Conservation (phyloP, 1,284 basidiomycete species). For the Cutaneotrichosporon sp. region DNA sequence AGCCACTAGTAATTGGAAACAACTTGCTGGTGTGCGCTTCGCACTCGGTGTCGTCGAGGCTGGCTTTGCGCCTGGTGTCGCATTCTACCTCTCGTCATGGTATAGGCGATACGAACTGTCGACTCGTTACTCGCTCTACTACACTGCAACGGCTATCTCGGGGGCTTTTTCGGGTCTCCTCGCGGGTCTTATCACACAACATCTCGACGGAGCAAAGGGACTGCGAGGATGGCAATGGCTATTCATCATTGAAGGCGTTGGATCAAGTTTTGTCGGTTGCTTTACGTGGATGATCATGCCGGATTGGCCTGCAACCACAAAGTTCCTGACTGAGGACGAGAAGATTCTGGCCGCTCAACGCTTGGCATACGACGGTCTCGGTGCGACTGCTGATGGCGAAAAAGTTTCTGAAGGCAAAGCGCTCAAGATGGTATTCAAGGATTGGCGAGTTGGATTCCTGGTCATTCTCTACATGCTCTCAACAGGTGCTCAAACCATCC, state of each 20-base stretch:
- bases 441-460: conserved; percentile 47
- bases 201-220: conserved; percentile 49
- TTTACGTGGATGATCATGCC: conserved; percentile 47
- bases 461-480: conserved; percentile 53
- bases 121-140: conserved; percentile 43
- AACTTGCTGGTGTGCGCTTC: conserved; percentile 46
- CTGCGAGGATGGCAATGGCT: conserved; percentile 52
- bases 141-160: conserved; percentile 52
- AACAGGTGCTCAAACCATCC: conserved; percentile 55
- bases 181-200: conserved; percentile 49
- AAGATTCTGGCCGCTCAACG: conserved; percentile 53
- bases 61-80: conserved; percentile 47
- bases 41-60: conserved; percentile 36
- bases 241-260: conserved; percentile 50
- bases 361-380: conserved; percentile 53
- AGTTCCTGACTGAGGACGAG: conserved; percentile 54
- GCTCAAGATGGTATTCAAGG: conserved; percentile 45
- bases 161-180: conserved; percentile 54
- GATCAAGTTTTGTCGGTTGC: conserved; percentile 37
- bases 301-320: conserved; percentile 53
- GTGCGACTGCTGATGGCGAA: conserved; percentile 38
- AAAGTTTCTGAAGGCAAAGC: conserved; percentile 50
- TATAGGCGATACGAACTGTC: conserved; percentile 24
- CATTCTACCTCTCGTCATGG: conserved; percentile 31
- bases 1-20: conserved; percentile 36